Evolutionary conservation across 2,329 filamentous ascomycete species (phyloP), one percentile per base, ranked within the genome.

Genomic region (Pestalotiopsis sp.): DNA sequence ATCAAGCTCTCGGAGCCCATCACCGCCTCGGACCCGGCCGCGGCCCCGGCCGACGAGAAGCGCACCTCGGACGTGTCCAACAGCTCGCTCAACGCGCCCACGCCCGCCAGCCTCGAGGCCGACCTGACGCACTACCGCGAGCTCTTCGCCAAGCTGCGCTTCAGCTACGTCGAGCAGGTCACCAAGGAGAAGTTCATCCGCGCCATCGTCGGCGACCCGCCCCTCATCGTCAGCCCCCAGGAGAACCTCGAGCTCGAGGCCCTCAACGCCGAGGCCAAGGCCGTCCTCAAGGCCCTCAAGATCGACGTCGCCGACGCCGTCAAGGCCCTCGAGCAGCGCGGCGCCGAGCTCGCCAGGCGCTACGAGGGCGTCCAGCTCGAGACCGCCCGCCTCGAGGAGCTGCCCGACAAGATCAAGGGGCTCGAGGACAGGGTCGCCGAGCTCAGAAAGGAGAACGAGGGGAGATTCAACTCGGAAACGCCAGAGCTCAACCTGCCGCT

Each of bases 111-210:
- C 20, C 85, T 98, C 7, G 90, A 93, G 72, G 93, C 93, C 36
- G 95, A 98, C 80, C 86, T 98, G 36, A 85, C 87, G 38, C 95
- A 98, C 81, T 98, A 98, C 84, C 94, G 93, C 82, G 95, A 98
- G 81, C 89, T 98, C 23, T 99, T 98, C 81, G 92, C 94, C 57
- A 98, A 99, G 83, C 87, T 98, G 52, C 94, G 95, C 74, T 98
- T 98, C 84, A 97, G 93, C 72, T 98, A 98, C 81, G 92, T 98
- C 74, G 96, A 99, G 82, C 96, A 98, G 84, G 94, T 98, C 71
- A 98, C 95, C 59, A 99, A 98, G 82, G 96, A 99, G 80, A 97
- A 97, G 77, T 98, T 98, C 80, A 91, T 99, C 67, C 93, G 94
- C 73, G 91, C 93, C 72, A 97, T 98, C 74, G 94, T 97, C 17